Percentiles rank a stretch among this genome's conserved stretches.
Conservation (phyloP, 495 filamentous ascomycete species). For the Penicillium ochrochloron region DNA sequence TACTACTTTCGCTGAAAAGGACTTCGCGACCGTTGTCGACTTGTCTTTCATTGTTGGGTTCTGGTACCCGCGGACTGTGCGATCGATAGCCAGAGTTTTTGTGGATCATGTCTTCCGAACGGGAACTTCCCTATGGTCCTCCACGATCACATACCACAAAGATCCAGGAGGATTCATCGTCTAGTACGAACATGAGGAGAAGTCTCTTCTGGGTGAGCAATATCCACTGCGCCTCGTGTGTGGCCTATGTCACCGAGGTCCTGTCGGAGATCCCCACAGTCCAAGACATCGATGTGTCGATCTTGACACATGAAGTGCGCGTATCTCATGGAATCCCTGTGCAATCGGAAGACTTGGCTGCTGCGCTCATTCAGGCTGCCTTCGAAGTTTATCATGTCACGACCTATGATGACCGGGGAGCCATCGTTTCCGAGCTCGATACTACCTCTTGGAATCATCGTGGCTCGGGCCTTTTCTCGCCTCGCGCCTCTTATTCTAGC, state of each 20-base stretch:
- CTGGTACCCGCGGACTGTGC: background rate
- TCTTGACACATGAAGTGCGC: slow-evolving; percentile 51
- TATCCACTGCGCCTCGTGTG: slow-evolving; percentile 59
- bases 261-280: slow-evolving; percentile 42
- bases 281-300: slow-evolving; percentile 47
- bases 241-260: slow-evolving; percentile 51
- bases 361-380: slow-evolving; percentile 49
- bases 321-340: slow-evolving; percentile 40
- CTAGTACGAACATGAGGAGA: slow-evolving; percentile 15
- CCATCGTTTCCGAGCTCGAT: slow-evolving; percentile 40
- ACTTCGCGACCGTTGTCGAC: background rate
- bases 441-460: slow-evolving; percentile 38
- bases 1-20: background rate
- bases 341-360: slow-evolving; percentile 40
- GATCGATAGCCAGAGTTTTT: background rate
- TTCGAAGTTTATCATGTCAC: slow-evolving; percentile 56
- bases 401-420: slow-evolving; percentile 40
- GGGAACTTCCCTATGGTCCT: slow-evolving; percentile 4
- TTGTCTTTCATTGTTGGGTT: slow-evolving; percentile 1
- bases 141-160: slow-evolving; percentile 8
- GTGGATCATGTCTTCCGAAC: slow-evolving; percentile 20
- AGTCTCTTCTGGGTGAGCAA: slow-evolving; percentile 55
- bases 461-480: slow-evolving; percentile 33
- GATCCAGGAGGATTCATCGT: slow-evolving; percentile 14
- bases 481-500: slow-evolving; percentile 28